These are phyloP conservation scores for Botrytis hyacinthi DNA, from an alignment of 2,329 filamentous ascomycete species.

Conservation along the genomic window DNA sequence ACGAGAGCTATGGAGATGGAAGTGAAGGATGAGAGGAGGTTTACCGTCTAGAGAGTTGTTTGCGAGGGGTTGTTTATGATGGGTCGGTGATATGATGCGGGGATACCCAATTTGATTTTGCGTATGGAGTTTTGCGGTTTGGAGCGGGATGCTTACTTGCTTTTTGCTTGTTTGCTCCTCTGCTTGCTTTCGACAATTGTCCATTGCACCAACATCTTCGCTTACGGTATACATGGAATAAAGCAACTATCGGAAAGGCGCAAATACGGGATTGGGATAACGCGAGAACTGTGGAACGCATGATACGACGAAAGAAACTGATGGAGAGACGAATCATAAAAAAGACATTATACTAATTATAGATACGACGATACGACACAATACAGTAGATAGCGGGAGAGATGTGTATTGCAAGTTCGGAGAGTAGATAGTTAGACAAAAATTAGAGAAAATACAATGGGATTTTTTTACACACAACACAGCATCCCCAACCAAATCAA, in stretches of 20 bases:
- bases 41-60: not conserved
- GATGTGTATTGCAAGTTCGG: slow-evolving; percentile 14
- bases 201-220: not conserved
- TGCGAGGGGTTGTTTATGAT: not conserved
- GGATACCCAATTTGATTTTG: not conserved
- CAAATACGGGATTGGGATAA: not conserved
- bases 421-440: slow-evolving; percentile 3
- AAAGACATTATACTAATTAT: not conserved
- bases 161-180: not conserved
- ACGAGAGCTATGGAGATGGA: not conserved
- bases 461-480: not conserved
- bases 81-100: not conserved
- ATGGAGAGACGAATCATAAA: not conserved
- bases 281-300: not conserved
- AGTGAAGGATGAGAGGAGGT: slow-evolving; percentile 4
- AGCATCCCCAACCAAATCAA: too few species aligned
- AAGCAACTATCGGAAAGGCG: not conserved
- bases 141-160: not conserved
- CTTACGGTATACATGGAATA: not conserved
- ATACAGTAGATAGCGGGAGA: not conserved
- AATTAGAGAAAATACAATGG: not conserved
- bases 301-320: not conserved
- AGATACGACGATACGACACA: not conserved
- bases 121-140: not conserved
- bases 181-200: not conserved